Conservation (phyloP, 257 asterid species). For the Linderniella brevidens region DNA sequence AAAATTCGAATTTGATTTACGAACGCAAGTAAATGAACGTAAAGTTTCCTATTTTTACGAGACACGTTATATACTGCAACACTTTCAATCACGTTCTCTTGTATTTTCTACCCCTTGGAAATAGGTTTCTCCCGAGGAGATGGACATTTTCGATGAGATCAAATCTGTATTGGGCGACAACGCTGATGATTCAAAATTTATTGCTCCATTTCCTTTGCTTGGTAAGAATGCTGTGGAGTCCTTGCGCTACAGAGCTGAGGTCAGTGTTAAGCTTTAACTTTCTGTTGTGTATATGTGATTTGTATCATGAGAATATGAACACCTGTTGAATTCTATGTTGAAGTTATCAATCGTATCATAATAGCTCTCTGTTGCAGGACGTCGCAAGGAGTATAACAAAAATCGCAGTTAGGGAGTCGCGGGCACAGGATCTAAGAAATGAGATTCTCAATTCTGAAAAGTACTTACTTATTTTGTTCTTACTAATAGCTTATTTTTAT, state of each 20-base stretch:
- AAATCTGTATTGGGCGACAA: conserved; percentile 65
- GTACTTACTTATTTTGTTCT: conserved; percentile 14
- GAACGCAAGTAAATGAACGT: too few relatives aligned
- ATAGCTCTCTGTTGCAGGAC: conserved; percentile 40
- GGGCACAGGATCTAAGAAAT: conserved; percentile 80
- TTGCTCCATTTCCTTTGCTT: conserved; percentile 85
- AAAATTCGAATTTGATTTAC: conserved; percentile 4
- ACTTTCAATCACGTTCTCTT: background rate
- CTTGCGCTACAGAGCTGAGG: conserved; percentile 96
- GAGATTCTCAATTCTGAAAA: conserved; percentile 89
- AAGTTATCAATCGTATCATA: conserved; percentile 1
- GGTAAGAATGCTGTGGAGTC: conserved; percentile 78
- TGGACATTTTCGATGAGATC: conserved; percentile 58
- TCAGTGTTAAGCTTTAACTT: conserved; percentile 12
- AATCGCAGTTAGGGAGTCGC: conserved; percentile 67
- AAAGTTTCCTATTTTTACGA: background rate
- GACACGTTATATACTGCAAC: background rate
- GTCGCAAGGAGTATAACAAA: conserved; percentile 81
- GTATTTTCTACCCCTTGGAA: conserved; percentile 10
- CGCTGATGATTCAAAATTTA: conserved; percentile 39
- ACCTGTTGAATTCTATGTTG: too few relatives aligned
- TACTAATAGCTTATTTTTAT: background rate
- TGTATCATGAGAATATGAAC: too few relatives aligned
- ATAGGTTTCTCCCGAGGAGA: conserved; percentile 67
- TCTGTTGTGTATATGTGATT: background rate